A percentile compares a stretch with the other conserved stretches of the same genome.
These are phyloP conservation scores for Fonsecaea monophora DNA, from an alignment of 2,329 filamentous ascomycete species.

Conservation along the genomic window DNA sequence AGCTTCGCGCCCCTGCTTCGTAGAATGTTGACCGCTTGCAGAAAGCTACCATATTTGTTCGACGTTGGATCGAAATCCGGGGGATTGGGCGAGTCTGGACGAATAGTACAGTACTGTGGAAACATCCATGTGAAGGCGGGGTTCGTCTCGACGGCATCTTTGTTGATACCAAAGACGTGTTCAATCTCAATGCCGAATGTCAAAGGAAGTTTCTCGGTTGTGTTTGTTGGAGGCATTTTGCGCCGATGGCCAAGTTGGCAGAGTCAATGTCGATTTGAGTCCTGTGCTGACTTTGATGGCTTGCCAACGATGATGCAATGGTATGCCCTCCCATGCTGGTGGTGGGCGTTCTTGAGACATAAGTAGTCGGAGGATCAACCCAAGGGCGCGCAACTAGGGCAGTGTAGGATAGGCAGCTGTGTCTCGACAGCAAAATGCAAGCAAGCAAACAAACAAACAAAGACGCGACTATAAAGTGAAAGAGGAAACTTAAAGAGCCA, in stretches of 20 bases:
- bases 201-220: not conserved
- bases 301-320: not conserved
- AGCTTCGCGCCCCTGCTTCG: not conserved
- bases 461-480: not conserved
- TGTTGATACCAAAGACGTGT: constrained; percentile 12
- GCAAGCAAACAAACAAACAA: not conserved
- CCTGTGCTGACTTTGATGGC: not conserved
- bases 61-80: not conserved
- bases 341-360: not conserved
- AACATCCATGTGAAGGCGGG: not conserved
- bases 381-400: not conserved
- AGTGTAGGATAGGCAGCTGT: not conserved
- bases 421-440: not conserved
- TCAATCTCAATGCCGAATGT: constrained; percentile 15
- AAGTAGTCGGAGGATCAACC: not conserved
- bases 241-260: not conserved
- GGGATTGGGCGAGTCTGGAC: not conserved
- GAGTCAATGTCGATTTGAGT: not conserved
- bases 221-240: not conserved
- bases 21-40: constrained; percentile 1
- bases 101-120: constrained; percentile 1
- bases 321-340: not conserved
- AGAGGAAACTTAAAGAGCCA: not conserved
- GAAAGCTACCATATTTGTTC: not conserved
- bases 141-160: not conserved